Evolutionary conservation across 345 rosid species (phyloP), one percentile per base, ranked within the genome.

Genomic region (Euphorbia pulcherrima): DNA sequence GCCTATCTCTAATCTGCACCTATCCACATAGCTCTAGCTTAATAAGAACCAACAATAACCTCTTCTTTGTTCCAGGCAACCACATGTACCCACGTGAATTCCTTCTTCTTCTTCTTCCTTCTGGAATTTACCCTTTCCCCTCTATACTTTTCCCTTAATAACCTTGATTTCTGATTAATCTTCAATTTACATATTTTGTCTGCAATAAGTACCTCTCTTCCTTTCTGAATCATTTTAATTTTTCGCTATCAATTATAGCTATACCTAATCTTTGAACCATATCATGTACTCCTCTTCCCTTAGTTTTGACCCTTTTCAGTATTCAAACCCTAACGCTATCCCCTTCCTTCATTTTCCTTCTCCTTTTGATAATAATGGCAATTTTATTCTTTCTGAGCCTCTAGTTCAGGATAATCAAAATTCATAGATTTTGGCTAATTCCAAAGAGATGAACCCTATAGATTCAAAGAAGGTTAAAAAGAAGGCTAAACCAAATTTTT

Each of bases 41-140:
- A n/a, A n/a, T n/a, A n/a, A n/a, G n/a, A n/a, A n/a, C n/a, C n/a
- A n/a, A 50, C 6, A 63, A 41, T 6, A 62, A 54, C 74, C 50
- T 48, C 33, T 61, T 68, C 78, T 79, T 74, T 75, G 81, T 74
- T 62, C 74, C 79, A 74, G 62, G 69, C 73, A 78, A 61, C 76
- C 66, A 76, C 69, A 75, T 72, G 76, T 75, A 60, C 74, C 85
- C 85, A 79, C 80, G 85, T 82, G 83, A 82, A 72, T 33, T n/a
- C 37, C 7, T 3, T 33, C 7, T 33, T 33, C 37, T 41, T 33
- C 14, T 61, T 26, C 52, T 24, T 23, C 30, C 1, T 23, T 8
- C 12, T 24, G 10, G 11, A 23, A 3, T 24, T 9, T 8, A 13
- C 13, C 3, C 23, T 33, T 17, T 20, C 23, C 23, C 10, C 24